Base-by-base conservation (phyloP, 495 filamentous ascomycete species). In the Neurospora pannonica region DNA sequence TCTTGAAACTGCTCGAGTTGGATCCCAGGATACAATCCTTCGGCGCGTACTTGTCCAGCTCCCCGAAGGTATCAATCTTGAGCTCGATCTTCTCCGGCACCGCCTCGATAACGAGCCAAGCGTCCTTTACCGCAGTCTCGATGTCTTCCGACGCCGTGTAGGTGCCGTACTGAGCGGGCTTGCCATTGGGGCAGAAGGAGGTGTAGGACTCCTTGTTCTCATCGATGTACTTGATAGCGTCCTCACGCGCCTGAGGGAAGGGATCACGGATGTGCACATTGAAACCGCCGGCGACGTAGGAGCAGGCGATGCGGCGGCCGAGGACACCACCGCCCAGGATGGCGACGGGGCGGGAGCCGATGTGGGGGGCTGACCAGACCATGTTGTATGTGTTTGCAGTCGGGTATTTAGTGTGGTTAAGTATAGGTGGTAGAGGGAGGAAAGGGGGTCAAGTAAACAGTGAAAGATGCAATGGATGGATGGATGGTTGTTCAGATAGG, bases 91-190 rank as follows among this genome's bases (percentile, higher is more conserved):
- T 85, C 79, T 90, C 88, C 0, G 88, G 87, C 3, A 89, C 85
- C 19, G 84, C 85, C 75, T 90, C 88, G 73, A 90, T 84, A 13
- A 88, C 83, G 5, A 88, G 82, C 82, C 81, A 88, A 2, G 85
- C 80, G 54, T 85, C 81, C n/a, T 74, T 36, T 2, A 88, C 80
- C 0, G 84, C 84, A 0, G 81, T 73, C 24, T 79, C 62, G 13
- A 89, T 46, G 40, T 83, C 78, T 39, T 81, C 77, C 40, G 84
- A 82, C 0, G 77, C 77, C 17, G 76, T 31, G 13, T 78, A 77
- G 3, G 72, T 76, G 8, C 76, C 71, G 1, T 73, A 24, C 9
- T 28, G 28, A 31, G 62, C 39, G 36, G 74, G 71, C n/a, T 31
- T 76, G 72, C 75, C 36, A 28, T 71, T 71, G 17, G 74, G 74